Evolutionary conservation across 257 asterid genomes (phyloP), one percentile per base, ranked within the genome.

Genomic region (Solanum etuberosum): DNA sequence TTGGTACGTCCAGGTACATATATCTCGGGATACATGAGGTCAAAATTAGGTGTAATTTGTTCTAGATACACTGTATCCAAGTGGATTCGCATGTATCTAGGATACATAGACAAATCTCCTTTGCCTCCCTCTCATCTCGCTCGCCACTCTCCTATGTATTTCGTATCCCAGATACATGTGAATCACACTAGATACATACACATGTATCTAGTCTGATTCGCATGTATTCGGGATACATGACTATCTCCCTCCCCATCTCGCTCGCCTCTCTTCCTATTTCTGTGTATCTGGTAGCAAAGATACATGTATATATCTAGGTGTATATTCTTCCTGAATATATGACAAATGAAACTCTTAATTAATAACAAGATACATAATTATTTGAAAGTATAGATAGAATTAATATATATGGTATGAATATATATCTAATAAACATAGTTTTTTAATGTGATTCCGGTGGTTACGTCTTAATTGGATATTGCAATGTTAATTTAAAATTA

Each of bases 21-120:
- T 15, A 48, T 48, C 57, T 48, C 7, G 0, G 0, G 0, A 51
- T 18, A 51, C 0, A 54, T 54, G 63, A 18, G 25, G n/a, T 20
- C n/a, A 54, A 54, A 18, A 54, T 54, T 54, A 54, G 1, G 1
- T 54, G 9, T 18, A 54, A 20, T 18, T 54, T 54, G 0, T 54
- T 54, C 4, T 54, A 54, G 1, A 54, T 54, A 18, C 1, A 54
- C 1, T 3, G 25, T 20, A 54, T 54, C 0, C 1, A 54, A 54
- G 4, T 6, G 4, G 0, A 20, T 3, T 54, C 9, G 2, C 63
- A 54, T 54, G 25, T 54, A 54, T 54, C 0, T 18, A 7, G n/a
- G 4, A 54, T 54, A 54, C 63, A 54, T 54, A 54, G 0, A 54
- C 25, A 54, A 54, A 7, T 54, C 11, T 54, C 25, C 3, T 20